These are phyloP conservation scores for Paramyrothecium roridum DNA, from an alignment of 2,329 filamentous ascomycete species.

Conservation along the genomic window DNA sequence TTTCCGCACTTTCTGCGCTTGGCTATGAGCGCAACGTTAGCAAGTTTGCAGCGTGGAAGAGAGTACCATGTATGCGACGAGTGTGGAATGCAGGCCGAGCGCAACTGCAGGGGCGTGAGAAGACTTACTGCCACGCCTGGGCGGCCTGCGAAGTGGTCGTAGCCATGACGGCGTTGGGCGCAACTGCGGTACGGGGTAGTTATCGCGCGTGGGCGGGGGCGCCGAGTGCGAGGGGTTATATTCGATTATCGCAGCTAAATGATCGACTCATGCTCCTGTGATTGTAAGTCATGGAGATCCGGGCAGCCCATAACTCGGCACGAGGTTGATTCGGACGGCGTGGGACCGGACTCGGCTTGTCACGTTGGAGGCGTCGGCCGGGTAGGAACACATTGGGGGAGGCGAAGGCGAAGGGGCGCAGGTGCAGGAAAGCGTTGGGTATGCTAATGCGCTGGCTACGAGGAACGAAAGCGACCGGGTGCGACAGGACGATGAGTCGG, in stretches of 20 bases:
- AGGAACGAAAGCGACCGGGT: background rate
- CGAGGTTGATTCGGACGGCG: slow-evolving; percentile 16
- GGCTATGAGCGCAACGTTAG: slow-evolving; percentile 20
- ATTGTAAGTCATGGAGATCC: slow-evolving; percentile 20
- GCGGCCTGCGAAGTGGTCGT: slow-evolving; percentile 24
- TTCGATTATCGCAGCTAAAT: slow-evolving; percentile 18
- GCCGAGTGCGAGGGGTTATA: slow-evolving; percentile 4
- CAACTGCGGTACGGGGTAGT: background rate
- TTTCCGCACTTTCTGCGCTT: slow-evolving; percentile 40
- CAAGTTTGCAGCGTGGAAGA: background rate
- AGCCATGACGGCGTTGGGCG: background rate
- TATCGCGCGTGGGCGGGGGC: background rate
- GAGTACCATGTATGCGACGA: background rate
- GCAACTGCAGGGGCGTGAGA: background rate
- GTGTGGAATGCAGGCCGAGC: background rate
- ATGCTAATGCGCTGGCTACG: slow-evolving; percentile 3
- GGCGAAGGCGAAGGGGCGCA: slow-evolving; percentile 11
- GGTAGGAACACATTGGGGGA: slow-evolving; percentile 31
- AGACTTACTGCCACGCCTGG: slow-evolving; percentile 36
- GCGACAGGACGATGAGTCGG: background rate
- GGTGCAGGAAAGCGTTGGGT: slow-evolving; percentile 1
- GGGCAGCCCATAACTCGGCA: slow-evolving; percentile 30
- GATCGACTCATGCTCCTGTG: slow-evolving; percentile 31
- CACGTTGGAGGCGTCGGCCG: slow-evolving; percentile 29
- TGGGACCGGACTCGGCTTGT: slow-evolving; percentile 30